phyloP scores from a whole-genome alignment of 1,284 basidiomycete genomes.

The Puccinia novopanici region DNA sequence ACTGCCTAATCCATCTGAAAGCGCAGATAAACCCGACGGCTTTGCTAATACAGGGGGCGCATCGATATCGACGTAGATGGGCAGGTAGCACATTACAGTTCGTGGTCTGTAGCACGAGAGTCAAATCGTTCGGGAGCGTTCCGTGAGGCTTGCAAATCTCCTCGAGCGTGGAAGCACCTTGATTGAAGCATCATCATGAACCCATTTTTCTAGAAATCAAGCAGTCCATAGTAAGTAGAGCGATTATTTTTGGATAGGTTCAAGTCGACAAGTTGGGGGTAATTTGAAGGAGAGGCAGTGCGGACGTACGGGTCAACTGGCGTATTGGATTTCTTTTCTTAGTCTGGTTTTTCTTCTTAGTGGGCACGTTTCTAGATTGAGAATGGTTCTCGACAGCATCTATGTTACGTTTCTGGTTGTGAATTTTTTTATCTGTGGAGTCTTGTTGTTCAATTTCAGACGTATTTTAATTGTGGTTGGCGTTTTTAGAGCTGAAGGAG shows the following conservation, averaged over 20 bases:
- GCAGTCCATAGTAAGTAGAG: not conserved
- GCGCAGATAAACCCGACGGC: slow-evolving; percentile 24
- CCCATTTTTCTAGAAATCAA: not conserved
- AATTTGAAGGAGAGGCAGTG: too few species aligned
- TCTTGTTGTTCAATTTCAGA: not conserved
- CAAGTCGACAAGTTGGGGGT: too few species aligned
- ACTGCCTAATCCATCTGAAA: too few species aligned
- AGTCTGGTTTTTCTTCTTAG: not conserved
- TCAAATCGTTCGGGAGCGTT: not conserved
- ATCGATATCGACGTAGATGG: too few species aligned
- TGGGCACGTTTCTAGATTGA: not conserved
- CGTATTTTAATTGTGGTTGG: not conserved
- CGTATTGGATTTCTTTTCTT: not conserved
- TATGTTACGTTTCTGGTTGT: too few species aligned
- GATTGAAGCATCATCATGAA: not conserved
- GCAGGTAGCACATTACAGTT: too few species aligned
- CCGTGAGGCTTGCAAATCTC: slow-evolving; percentile 18
- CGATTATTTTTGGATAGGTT: too few species aligned
- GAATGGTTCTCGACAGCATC: too few species aligned
- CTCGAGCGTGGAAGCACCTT: slow-evolving; percentile 7
- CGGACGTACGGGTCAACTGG: too few species aligned
- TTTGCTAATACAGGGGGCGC: slow-evolving; percentile 12
- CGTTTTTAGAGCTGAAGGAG: not conserved
- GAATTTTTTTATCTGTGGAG: not conserved
- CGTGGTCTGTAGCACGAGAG: slow-evolving; percentile 16